phyloP scores from a whole-genome alignment of 345 rosid genomes.

The Pelargonium nanum region DNA sequence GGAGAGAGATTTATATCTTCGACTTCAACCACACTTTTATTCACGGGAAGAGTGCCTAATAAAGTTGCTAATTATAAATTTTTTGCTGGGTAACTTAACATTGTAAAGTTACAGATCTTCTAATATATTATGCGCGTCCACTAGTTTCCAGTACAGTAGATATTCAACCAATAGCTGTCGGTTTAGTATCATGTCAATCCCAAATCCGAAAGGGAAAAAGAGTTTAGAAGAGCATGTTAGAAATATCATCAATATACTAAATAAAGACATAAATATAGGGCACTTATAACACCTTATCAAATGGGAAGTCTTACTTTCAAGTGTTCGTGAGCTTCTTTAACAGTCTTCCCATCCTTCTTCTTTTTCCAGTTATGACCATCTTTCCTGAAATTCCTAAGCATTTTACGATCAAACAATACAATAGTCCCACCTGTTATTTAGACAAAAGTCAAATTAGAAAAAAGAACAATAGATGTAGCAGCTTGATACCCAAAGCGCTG shows the following conservation, averaged over 20 bases:
- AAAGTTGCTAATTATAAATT: too few relatives aligned
- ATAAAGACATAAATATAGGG: background rate
- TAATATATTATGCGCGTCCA: too few relatives aligned
- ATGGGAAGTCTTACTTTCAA: slow-evolving; percentile 54
- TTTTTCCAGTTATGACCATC: slow-evolving; percentile 99
- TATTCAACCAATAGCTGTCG: too few relatives aligned
- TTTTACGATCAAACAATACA: slow-evolving; percentile 80
- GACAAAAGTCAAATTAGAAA: slow-evolving; percentile 8
- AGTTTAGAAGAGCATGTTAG: background rate
- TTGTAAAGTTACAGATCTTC: too few relatives aligned
- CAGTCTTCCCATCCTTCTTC: slow-evolving; percentile 96
- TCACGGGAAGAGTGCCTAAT: too few relatives aligned
- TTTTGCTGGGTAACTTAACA: too few relatives aligned
- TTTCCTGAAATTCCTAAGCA: slow-evolving; percentile 91
- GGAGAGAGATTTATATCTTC: too few relatives aligned
- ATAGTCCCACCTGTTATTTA: slow-evolving; percentile 62
- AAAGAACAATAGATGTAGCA: background rate
- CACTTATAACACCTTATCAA: background rate
- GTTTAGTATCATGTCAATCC: too few relatives aligned
- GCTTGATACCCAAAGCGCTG: background rate
- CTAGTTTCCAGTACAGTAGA: too few relatives aligned
- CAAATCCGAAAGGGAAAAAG: too few relatives aligned
- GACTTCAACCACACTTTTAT: too few relatives aligned
- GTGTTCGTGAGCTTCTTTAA: slow-evolving; percentile 98
- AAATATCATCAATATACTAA: background rate